A percentile compares a stretch with the other conserved stretches of the same genome.
Evolutionary conservation across 371 early-diverging fungal species (phyloP).

Genomic region (Actinomortierella ambigua): DNA sequence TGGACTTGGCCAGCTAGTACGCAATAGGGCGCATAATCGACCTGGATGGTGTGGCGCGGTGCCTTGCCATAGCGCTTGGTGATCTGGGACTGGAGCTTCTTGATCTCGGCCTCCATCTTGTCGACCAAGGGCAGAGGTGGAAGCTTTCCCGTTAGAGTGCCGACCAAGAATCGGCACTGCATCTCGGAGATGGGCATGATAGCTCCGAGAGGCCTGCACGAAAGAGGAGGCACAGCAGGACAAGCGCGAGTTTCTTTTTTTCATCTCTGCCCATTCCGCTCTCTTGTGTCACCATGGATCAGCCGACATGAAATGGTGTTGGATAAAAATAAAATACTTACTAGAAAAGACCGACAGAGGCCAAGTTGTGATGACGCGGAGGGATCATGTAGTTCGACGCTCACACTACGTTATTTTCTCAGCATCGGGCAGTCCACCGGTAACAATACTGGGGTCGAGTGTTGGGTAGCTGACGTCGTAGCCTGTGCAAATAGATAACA

Average conservation of each 20-base stretch:
- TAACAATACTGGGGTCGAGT: constrained; percentile 50
- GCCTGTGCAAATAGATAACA: constrained; percentile 72
- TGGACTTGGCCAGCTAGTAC: constrained; percentile 46
- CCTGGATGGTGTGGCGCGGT: constrained; percentile 52
- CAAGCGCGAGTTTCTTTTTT: not conserved
- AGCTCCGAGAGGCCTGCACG: constrained; percentile 43
- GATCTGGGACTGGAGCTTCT: constrained; percentile 19
- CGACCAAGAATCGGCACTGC: constrained; percentile 51
- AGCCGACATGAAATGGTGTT: not conserved
- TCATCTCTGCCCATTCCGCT: not conserved
- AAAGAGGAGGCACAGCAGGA: not conserved
- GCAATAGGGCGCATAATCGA: constrained; percentile 47
- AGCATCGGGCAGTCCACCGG: constrained; percentile 42
- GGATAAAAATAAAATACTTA: not conserved
- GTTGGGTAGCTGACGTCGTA: constrained; percentile 56
- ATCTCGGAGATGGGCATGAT: constrained; percentile 54
- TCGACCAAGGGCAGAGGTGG: constrained; percentile 28
- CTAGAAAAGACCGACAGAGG: constrained; percentile 55
- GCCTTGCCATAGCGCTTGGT: constrained; percentile 24
- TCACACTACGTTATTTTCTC: constrained; percentile 46
- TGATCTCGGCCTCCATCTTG: constrained; percentile 47
- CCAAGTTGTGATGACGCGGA: constrained; percentile 49
- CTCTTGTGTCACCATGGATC: not conserved
- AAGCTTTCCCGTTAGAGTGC: constrained; percentile 38
- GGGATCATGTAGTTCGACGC: constrained; percentile 51